A percentile compares a stretch with the other conserved stretches of the same genome.
These are phyloP conservation scores for Graphium sp. DNA, from an alignment of 2,329 filamentous ascomycete species.

Conservation along the genomic window DNA sequence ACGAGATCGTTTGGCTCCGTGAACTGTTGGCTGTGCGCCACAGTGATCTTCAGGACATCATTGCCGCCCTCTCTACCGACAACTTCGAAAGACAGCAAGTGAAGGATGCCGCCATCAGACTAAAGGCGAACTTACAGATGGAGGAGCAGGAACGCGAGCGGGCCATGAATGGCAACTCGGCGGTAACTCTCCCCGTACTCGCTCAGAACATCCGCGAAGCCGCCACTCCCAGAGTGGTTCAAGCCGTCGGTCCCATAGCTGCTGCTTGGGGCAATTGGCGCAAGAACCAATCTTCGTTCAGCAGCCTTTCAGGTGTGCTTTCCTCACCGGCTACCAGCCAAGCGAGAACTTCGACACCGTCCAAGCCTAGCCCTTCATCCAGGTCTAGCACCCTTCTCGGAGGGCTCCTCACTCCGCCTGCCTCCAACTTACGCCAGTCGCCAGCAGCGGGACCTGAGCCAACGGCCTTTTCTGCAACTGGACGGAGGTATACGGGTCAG, in stretches of 20 bases:
- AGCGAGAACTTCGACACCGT: constrained; percentile 35
- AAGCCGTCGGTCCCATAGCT: constrained; percentile 60
- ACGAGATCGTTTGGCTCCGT: constrained; percentile 87
- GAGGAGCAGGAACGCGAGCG: constrained; percentile 91
- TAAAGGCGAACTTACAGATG: constrained; percentile 93
- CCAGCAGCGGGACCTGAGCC: constrained; percentile 32
- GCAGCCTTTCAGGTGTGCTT: constrained; percentile 27
- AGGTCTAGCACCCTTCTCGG: constrained; percentile 41
- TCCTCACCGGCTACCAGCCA: constrained; percentile 22
- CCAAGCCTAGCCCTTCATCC: constrained; percentile 29
- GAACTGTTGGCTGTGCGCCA: constrained; percentile 83
- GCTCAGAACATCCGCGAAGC: constrained; percentile 62
- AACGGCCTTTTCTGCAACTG: constrained; percentile 43
- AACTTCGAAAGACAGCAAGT: constrained; percentile 63
- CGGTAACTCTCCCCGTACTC: constrained; percentile 55
- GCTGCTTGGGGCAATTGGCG: constrained; percentile 97
- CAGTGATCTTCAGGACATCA: constrained; percentile 85
- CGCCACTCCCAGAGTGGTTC: constrained; percentile 66
- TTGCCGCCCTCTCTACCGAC: constrained; percentile 58
- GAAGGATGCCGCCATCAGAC: constrained; percentile 79
- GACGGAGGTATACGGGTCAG: constrained; percentile 32
- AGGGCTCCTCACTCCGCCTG: constrained; percentile 79
- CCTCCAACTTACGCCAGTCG: constrained; percentile 51
- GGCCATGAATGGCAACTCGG: constrained; percentile 52
- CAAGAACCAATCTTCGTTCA: constrained; percentile 38